Evolutionary conservation across 1,284 basidiomycete species (phyloP), one percentile per base, ranked within the genome.

Genomic region (Taiwanofungus camphoratus): DNA sequence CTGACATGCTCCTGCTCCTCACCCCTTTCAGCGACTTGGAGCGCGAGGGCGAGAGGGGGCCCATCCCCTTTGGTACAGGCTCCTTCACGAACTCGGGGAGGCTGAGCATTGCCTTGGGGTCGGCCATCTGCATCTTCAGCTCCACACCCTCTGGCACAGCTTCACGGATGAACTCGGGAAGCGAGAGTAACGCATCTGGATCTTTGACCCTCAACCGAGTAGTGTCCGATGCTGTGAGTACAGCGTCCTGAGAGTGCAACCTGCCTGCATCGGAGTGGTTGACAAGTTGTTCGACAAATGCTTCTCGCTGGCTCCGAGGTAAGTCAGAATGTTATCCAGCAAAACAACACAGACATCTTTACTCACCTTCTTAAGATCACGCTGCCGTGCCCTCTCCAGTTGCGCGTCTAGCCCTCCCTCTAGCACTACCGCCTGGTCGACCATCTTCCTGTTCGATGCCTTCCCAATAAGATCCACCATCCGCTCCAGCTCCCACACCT

Each of bases 381-480:
- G 69, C 55, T 68, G 65, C 42, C 68, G 69, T 4, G 72, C 70
- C 53, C 69, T 72, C 59, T 76, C 79, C 44, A 77, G 45, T 42
- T 66, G 68, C 21, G 65, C 63, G 49, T 74, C 67, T 68, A 82
- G 75, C 5, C 71, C 76, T 4, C 73, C 75, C 37, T 79, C 76
- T 32, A 87, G 60, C 30, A 77, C 66, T 4, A 82, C 85, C 2
- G 80, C 74, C 59, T 91, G 89, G 54, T 82, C 74, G 26, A 69
- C 69, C 45, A 88, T 55, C 47, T 76, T 76, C 37, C 87, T 70
- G 22, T 78, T 74, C 0, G 82, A 80, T 1, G 87, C 87, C 51
- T 76, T 82, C 31, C 80, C 78, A 24, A 92, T 70, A 49, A 88
- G 63, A 27, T 82, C 79, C 21, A 91, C 59, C 53, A 92, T 77